Evolutionary conservation across 129 eudicot species (phyloP).

Genomic region (Oenanthe sinensis): DNA sequence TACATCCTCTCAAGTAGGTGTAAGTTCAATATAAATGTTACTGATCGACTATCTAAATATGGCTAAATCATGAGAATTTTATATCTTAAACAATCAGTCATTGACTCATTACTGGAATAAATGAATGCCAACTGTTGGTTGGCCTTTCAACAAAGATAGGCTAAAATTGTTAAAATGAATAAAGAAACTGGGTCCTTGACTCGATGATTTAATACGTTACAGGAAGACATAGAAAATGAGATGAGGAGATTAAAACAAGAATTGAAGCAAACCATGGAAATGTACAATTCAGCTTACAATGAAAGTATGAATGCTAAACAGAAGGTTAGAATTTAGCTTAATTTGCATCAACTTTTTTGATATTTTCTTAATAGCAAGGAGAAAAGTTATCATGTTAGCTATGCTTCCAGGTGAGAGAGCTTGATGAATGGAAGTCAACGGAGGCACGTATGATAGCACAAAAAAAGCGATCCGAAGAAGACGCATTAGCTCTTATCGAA

Average conservation of each 20-base stretch:
- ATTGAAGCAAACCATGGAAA: slow-evolving; percentile 43
- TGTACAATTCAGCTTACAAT: slow-evolving; percentile 40
- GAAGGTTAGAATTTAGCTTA: slow-evolving; percentile 23
- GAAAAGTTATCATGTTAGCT: background rate
- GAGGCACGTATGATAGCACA: slow-evolving; percentile 26
- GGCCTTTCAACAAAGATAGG: background rate
- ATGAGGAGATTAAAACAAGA: slow-evolving; percentile 40
- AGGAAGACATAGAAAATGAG: slow-evolving; percentile 45
- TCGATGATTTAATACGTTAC: background rate
- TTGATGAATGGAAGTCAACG: slow-evolving; percentile 22
- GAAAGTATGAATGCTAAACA: slow-evolving; percentile 32
- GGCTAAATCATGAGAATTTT: background rate
- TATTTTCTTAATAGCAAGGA: background rate
- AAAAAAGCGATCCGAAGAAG: slow-evolving; percentile 23
- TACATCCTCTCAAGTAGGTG: slow-evolving; percentile 26
- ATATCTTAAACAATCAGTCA: background rate
- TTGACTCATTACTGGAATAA: background rate
- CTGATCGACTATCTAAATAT: background rate
- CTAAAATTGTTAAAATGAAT: background rate
- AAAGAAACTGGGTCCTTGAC: background rate
- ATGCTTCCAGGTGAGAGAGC: slow-evolving; percentile 32
- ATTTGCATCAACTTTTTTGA: background rate
- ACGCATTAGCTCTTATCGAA: slow-evolving; percentile 32
- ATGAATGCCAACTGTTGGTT: no score
- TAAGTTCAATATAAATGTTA: slow-evolving; percentile 17